Evolutionary conservation across 192 early-diverging fungal species (phyloP).

Genomic region (Coemansia sp.): DNA sequence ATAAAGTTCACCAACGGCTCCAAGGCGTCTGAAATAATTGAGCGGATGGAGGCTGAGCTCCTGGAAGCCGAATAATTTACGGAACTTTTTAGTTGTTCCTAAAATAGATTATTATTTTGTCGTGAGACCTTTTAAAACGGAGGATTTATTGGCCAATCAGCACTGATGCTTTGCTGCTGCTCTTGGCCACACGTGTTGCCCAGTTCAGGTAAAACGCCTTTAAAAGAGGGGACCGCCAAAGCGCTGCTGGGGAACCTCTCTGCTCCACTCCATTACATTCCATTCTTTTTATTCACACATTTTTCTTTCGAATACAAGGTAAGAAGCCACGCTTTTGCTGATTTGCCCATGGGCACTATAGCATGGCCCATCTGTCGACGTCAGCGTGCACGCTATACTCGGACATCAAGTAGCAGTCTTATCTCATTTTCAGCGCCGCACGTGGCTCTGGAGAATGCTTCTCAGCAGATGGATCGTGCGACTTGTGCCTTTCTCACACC

Average conservation of each 20-base stretch:
- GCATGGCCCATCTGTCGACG: background rate
- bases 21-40: slow-evolving; percentile 26
- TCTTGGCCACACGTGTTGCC: background rate
- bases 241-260: background rate
- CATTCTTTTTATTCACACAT: background rate
- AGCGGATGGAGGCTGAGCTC: slow-evolving; percentile 25
- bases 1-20: slow-evolving; percentile 35
- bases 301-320: background rate
- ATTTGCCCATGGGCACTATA: slow-evolving; percentile 4
- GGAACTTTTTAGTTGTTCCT: background rate
- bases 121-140: background rate
- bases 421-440: background rate
- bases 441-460: slow-evolving; percentile 2
- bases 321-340: background rate
- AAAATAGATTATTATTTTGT: slow-evolving; percentile 1
- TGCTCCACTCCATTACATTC: background rate
- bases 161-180: background rate
- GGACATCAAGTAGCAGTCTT: background rate
- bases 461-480: slow-evolving; percentile 7
- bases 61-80: background rate
- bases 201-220: background rate
- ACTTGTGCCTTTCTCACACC: background rate
- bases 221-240: background rate
- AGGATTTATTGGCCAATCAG: background rate
- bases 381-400: slow-evolving; percentile 8